Base-by-base conservation (phyloP, 345 rosid species). In the Combretum micranthum region DNA sequence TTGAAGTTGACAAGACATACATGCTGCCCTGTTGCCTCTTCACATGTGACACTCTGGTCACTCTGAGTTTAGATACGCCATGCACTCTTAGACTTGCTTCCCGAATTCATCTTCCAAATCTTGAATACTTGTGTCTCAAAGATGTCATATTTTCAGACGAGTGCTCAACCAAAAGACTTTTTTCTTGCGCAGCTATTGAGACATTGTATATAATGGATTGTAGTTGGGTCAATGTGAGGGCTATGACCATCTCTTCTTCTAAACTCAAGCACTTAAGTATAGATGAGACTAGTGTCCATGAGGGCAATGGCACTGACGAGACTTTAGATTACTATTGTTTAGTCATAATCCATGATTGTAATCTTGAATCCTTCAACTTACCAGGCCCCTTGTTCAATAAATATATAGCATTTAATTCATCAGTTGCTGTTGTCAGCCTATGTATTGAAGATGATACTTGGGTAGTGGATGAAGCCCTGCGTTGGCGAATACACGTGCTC, bases 191-290 rank as follows among this genome's bases (percentile, higher is more conserved):
- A 12, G 16, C 23, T 26, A 47, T 44, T 42, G 61, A 44, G 37
- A 15, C 20, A 48, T 42, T 57, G 50, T 15, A 26, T 25, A 42
- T 57, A 44, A 4, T n/a, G 25, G 50, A 42, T 13, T 42, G 61
- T 44, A 23, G 20, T 50, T 49, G 55, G 21, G 42, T 53, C 56
- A 12, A 43, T 57, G 20, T 61, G 60, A 22, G 11, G 12, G 39
- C 56, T 16, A 18, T 53, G 23, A 53, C 25, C 5, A 53, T 53
- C 13, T 0, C 13, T 2, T 1, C 56, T 53, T 20, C 44, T 43
- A 53, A 0, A 0, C 43, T 53, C 3, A 53, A 53, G 56, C 39
- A 23, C 56, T 53, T 53, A 43, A 25, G 18, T 6, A 26, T 26
- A 53, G 20, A 32, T 32, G 39, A 7, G 39, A 32, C 2, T 8